Evolutionary conservation across 2,329 filamentous ascomycete species (phyloP).

Genomic region (Teratosphaeriaceae sp.): DNA sequence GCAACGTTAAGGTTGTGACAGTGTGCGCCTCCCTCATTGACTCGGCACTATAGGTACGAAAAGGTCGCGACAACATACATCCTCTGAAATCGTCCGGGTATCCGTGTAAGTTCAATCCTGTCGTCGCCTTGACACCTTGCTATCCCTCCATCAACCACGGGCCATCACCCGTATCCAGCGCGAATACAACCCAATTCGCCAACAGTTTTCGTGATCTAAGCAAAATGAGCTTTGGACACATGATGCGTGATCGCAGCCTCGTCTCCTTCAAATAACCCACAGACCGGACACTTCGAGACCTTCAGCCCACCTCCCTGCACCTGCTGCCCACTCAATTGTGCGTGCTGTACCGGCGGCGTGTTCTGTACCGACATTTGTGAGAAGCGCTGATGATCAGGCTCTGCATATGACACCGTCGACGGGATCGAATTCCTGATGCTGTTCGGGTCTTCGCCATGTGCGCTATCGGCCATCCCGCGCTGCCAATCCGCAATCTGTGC

Average conservation of each 20-base stretch:
- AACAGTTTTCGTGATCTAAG: constrained; percentile 8
- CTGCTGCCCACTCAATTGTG: no score
- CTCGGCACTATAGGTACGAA: no score
- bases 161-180: not conserved
- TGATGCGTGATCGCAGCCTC: constrained; percentile 29
- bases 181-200: not conserved
- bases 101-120: no score
- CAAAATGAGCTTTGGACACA: constrained; percentile 25
- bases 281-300: constrained; percentile 25
- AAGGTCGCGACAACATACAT: not conserved
- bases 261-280: constrained; percentile 27
- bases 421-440: constrained; percentile 10
- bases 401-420: constrained; percentile 1
- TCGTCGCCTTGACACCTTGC: no score
- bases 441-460: constrained; percentile 7
- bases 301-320: not conserved
- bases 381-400: constrained; percentile 20
- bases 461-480: constrained; percentile 6
- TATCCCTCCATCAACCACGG: no score
- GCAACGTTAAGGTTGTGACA: no score
- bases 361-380: constrained; percentile 11
- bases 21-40: no score
- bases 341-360: constrained; percentile 5
- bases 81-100: not conserved
- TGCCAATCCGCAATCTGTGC: constrained; percentile 15